A percentile compares a stretch with the other conserved stretches of the same genome.
phyloP scores from a whole-genome alignment of 2,329 filamentous ascomycete species.

The Cladosporium velox region DNA sequence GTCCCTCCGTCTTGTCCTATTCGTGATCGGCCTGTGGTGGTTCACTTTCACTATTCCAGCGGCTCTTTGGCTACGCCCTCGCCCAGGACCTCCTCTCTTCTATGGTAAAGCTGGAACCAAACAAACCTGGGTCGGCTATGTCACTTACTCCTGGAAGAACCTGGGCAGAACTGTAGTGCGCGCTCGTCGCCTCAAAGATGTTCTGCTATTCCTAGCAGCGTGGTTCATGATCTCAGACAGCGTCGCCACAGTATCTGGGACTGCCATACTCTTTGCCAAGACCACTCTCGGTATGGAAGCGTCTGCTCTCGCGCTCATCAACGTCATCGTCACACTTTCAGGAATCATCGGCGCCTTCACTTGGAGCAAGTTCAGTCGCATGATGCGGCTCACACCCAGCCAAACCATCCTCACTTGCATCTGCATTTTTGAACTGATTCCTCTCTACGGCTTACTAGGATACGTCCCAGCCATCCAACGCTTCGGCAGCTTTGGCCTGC shows the following conservation, averaged over 20 bases:
- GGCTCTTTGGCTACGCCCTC: constrained; percentile 80
- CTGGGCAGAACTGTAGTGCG: constrained; percentile 77
- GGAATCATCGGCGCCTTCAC: constrained; percentile 87
- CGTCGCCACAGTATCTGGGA: constrained; percentile 91
- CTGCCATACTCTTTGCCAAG: constrained; percentile 93
- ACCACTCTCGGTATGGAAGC: constrained; percentile 88
- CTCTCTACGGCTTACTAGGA: constrained; percentile 84
- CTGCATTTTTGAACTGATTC: constrained; percentile 85
- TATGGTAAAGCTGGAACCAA: constrained; percentile 28
- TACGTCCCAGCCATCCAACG: constrained; percentile 77
- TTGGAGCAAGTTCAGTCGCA: constrained; percentile 77
- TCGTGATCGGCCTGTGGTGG: constrained; percentile 91
- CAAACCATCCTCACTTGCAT: constrained; percentile 95
- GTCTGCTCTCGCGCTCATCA: constrained; percentile 86
- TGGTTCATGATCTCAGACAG: constrained; percentile 96
- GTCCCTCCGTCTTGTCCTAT: constrained; percentile 82
- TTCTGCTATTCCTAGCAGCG: constrained; percentile 76
- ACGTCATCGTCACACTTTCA: constrained; percentile 81
- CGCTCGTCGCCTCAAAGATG: constrained; percentile 71
- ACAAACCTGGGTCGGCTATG: constrained; percentile 67
- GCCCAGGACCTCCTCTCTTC: constrained; percentile 75
- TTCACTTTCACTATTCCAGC: constrained; percentile 85
- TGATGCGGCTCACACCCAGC: constrained; percentile 70
- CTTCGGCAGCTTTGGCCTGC: constrained; percentile 79
- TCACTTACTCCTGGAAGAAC: constrained; percentile 81